A percentile compares a stretch with the other conserved stretches of the same genome.
Conservation (phyloP, 2,329 filamentous ascomycete genomes). For the Atkinsonella hypoxylon region DNA sequence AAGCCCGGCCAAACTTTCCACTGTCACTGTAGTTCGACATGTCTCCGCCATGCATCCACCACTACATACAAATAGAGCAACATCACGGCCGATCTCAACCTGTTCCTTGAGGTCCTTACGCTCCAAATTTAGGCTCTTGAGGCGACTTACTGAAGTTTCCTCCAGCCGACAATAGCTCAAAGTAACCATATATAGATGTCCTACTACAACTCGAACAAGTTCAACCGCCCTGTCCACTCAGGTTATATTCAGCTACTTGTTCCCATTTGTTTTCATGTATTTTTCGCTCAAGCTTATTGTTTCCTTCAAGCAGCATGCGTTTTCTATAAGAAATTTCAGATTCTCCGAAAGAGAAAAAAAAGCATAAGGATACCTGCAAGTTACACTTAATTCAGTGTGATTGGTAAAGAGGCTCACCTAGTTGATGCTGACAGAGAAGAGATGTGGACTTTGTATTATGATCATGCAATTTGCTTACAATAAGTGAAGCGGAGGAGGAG, state of each 20-base stretch:
- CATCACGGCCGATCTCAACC: constrained; percentile 92
- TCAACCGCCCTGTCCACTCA: constrained; percentile 79
- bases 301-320: constrained; percentile 78
- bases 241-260: constrained; percentile 93
- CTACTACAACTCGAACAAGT: constrained; percentile 81
- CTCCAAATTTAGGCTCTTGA: constrained; percentile 82
- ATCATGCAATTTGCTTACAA: constrained; percentile 27
- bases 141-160: constrained; percentile 40
- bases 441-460: constrained; percentile 24
- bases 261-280: constrained; percentile 91
- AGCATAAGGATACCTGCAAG: constrained; percentile 75
- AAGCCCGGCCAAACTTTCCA: neutral
- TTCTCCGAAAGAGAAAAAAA: constrained; percentile 58
- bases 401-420: constrained; percentile 56
- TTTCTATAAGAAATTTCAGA: constrained; percentile 79
- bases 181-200: constrained; percentile 47
- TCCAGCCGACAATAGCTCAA: neutral
- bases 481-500: constrained; percentile 53
- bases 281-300: constrained; percentile 82
- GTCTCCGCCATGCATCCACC: neutral
- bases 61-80: constrained; percentile 64
- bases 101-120: constrained; percentile 82
- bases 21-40: neutral
- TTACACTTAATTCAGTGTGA: constrained; percentile 72
- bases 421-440: constrained; percentile 41